Conservation (phyloP, 768 basidiomycete species). For the Infundibulicybe gibba region DNA sequence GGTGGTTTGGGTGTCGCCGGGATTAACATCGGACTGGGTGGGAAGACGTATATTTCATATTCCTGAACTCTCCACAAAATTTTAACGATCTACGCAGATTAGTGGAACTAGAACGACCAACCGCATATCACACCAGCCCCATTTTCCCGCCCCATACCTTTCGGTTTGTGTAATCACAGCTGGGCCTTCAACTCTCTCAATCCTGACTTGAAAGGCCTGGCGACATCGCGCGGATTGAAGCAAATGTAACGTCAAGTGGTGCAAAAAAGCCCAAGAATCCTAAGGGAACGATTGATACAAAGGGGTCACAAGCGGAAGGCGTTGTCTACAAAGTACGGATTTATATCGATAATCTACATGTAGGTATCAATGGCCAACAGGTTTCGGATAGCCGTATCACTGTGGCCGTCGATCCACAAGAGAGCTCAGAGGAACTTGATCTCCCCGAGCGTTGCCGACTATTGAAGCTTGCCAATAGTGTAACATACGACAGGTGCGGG, state of each 20-base stretch:
- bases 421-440: constrained; percentile 64
- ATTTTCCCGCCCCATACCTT: constrained; percentile 86
- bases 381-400: constrained; percentile 80
- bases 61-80: constrained; percentile 1
- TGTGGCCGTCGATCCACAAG: constrained; percentile 69
- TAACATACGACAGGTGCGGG: constrained; percentile 80
- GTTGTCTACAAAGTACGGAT: constrained; percentile 77
- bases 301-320: constrained; percentile 55
- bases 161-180: constrained; percentile 40
- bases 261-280: constrained; percentile 44
- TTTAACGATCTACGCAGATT: constrained; percentile 48
- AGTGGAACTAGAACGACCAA: constrained; percentile 81
- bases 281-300: constrained; percentile 29
- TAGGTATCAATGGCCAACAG: constrained; percentile 29
- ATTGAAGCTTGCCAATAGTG: constrained; percentile 87
- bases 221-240: constrained; percentile 84
- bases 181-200: constrained; percentile 6
- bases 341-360: background rate
- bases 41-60: constrained; percentile 70
- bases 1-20: constrained; percentile 66
- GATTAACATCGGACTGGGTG: constrained; percentile 85
- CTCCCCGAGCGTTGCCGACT: constrained; percentile 83
- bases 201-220: constrained; percentile 55
- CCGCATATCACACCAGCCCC: constrained; percentile 69
- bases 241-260: constrained; percentile 45